phyloP scores from a whole-genome alignment of 352 stramenopile species.

The Phytopythium mirpurense region DNA sequence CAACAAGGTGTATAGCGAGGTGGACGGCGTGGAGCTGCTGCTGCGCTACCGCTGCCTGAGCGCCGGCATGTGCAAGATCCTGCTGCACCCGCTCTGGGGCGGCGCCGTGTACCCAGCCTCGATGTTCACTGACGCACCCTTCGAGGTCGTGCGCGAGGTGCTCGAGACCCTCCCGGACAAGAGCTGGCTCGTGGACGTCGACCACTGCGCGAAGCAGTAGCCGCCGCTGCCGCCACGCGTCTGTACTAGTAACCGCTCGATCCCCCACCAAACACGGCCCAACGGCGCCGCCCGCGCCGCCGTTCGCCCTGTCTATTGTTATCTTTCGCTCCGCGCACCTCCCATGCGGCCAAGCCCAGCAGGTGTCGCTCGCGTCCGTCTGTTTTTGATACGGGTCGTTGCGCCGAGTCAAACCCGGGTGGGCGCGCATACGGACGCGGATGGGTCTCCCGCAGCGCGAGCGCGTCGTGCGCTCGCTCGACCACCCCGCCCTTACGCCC shows the following conservation, averaged over 20 bases:
- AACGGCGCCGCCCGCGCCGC: conserved; percentile 1
- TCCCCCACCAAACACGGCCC: neutral
- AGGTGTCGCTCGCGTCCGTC: too few relatives aligned
- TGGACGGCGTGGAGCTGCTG: conserved; percentile 91
- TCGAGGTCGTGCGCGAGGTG: conserved; percentile 65
- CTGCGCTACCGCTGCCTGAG: conserved; percentile 78
- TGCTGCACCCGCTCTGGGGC: conserved; percentile 94
- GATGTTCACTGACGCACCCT: conserved; percentile 93
- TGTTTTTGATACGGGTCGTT: too few relatives aligned
- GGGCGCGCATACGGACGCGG: too few relatives aligned
- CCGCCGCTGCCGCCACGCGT: neutral
- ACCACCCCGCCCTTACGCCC: too few relatives aligned
- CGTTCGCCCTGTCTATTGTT: conserved; percentile 2
- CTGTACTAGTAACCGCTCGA: neutral
- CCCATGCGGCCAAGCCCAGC: too few relatives aligned
- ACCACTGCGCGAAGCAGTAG: neutral
- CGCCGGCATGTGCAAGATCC: conserved; percentile 95
- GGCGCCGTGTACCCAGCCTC: conserved; percentile 95
- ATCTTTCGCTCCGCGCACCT: too few relatives aligned
- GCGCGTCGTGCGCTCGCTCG: too few relatives aligned
- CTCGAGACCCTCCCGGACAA: conserved; percentile 33
- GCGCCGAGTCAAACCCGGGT: too few relatives aligned
- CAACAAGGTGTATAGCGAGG: conserved; percentile 95
- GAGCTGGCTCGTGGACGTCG: conserved; percentile 15
- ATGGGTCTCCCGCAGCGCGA: too few relatives aligned